Evolutionary conservation across 257 asterid species (phyloP), one percentile per base, ranked within the genome.

Genomic region (Lycium barbarum): DNA sequence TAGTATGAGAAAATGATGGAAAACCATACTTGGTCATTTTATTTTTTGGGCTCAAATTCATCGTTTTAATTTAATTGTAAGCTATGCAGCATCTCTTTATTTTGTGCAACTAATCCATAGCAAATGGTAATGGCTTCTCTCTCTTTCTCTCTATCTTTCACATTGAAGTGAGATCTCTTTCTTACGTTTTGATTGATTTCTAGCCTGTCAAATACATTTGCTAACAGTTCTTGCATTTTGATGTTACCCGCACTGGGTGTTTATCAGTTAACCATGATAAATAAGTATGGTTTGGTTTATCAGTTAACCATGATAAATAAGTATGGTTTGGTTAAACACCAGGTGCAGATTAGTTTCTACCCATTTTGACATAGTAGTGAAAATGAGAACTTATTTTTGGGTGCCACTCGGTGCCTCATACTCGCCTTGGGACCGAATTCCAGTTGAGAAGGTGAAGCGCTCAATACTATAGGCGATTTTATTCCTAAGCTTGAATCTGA

Each of bases 1-100:
- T 53, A 33, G 63, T 78, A 74, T 53, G 82, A 78, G 65, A 78
- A 53, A 78, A 78, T 78, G 65, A 33, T 53, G 82, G 17, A 78
- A 53, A 74, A 14, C 22, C 81, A 74, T 74, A 49, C 45, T 15
- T 53, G 65, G 36, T 53, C 14, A 0, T 18, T 10, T 13, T 26
- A 6, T 15, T 51, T 51, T 20, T 51, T 15, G 10, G n/a, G 82
- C 65, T 33, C 65, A 53, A 53, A 33, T 13, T 35, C 20, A 12
- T 65, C 33, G 13, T 11, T 11, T 65, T 26, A 22, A 0, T 12
- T 26, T 26, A 65, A 53, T 76, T 51, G 82, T 76, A 76, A 76
- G 82, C 82, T 76, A 22, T 76, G 13, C 61, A 73, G 26, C 63
- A 47, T 73, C 47, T 26, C 13, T 76, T 76, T 49, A 26, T 53